A percentile compares a stretch with the other conserved stretches of the same genome.
These are phyloP conservation scores for Breviolum minutum DNA, from an alignment of 73 alveolate genomes.

Conservation along the genomic window DNA sequence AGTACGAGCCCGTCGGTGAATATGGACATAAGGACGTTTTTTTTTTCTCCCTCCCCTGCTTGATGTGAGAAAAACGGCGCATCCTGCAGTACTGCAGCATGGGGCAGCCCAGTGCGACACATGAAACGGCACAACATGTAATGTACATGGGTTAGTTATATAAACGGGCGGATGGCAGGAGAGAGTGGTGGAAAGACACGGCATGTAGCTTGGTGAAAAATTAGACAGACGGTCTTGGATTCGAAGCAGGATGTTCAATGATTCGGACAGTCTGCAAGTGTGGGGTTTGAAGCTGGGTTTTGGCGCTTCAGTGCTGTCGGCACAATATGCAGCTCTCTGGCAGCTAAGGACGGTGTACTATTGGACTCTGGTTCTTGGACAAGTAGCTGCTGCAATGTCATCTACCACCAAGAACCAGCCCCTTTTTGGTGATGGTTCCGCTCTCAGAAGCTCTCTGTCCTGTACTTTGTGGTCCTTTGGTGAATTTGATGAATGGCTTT, in stretches of 20 bases:
- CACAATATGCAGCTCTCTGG: neutral
- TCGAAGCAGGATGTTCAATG: neutral
- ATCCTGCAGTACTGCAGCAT: neutral
- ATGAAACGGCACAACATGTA: neutral
- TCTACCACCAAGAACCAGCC: slow-evolving; percentile 77
- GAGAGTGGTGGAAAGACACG: neutral
- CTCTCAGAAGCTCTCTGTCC: neutral
- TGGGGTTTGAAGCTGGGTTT: too few relatives aligned
- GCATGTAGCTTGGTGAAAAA: neutral
- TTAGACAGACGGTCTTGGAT: neutral
- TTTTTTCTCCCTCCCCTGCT: neutral
- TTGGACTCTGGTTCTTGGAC: slow-evolving; percentile 90
- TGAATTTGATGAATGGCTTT: neutral
- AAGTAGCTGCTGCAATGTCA: slow-evolving; percentile 69
- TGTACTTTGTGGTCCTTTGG: neutral
- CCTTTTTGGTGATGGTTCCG: slow-evolving; percentile 31
- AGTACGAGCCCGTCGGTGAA: slow-evolving; percentile 11
- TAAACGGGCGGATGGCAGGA: neutral
- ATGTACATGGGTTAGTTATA: neutral
- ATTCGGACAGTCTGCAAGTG: too few relatives aligned
- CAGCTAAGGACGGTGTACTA: slow-evolving; percentile 82
- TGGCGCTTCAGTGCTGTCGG: too few relatives aligned
- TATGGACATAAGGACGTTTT: slow-evolving; percentile 10
- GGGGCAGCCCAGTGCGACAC: neutral
- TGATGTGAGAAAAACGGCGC: neutral